These are phyloP conservation scores for Tilletia walkeri DNA, from an alignment of 1,284 basidiomycete genomes.

Conservation along the genomic window DNA sequence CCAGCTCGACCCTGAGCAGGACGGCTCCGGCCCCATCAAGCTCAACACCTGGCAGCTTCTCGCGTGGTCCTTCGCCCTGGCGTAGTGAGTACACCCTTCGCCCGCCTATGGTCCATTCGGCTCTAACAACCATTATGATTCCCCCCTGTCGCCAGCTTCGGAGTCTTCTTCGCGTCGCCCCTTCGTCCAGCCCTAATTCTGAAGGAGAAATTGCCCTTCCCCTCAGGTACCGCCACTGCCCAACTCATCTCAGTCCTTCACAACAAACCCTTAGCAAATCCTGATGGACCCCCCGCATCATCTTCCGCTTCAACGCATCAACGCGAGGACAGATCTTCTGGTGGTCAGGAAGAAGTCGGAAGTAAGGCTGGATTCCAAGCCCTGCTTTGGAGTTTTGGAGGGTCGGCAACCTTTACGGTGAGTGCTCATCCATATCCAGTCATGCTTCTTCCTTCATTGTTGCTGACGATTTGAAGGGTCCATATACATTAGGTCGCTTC, in stretches of 20 bases:
- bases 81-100: conserved; percentile 21
- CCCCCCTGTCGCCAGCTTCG: conserved; percentile 45
- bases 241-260: conserved; percentile 93
- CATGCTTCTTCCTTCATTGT: not conserved
- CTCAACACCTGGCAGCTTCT: conserved; percentile 26
- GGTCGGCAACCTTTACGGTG: conserved; percentile 34
- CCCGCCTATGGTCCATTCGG: not conserved
- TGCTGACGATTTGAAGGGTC: not conserved
- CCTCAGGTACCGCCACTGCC: conserved; percentile 90
- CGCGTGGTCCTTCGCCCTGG: conserved; percentile 33
- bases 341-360: conserved; percentile 18
- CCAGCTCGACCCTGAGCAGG: conserved; percentile 70
- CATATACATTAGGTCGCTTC: conserved; percentile 59
- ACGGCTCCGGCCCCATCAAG: conserved; percentile 71
- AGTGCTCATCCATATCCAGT: not conserved
- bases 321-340: not conserved
- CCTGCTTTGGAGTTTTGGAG: conserved; percentile 49
- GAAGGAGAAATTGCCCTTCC: conserved; percentile 87
- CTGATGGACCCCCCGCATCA: conserved; percentile 15
- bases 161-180: conserved; percentile 89
- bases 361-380: conserved; percentile 30
- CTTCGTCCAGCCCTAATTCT: conserved; percentile 92
- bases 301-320: conserved; percentile 31
- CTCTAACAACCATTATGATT: not conserved
- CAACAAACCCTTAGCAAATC: conserved; percentile 65